Evolutionary conservation across 2,329 filamentous ascomycete genomes (phyloP).

Genomic region (Neurospora crassa): DNA sequence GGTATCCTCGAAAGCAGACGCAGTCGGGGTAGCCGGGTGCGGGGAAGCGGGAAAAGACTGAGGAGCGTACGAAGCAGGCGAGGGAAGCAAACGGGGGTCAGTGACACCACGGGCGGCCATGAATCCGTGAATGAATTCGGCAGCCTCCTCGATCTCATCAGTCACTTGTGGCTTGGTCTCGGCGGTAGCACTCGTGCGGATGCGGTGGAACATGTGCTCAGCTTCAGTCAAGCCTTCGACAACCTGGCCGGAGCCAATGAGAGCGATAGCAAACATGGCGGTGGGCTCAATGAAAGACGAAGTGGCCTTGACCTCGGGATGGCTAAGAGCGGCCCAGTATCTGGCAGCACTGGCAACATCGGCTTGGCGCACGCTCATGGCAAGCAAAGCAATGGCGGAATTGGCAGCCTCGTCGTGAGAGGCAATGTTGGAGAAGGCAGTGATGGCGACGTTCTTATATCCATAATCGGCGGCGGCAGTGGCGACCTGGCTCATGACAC

Average conservation of each 20-base stretch:
- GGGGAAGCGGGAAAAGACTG: conserved; percentile 41
- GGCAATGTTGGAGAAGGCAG: conserved; percentile 53
- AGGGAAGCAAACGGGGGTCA: conserved; percentile 44
- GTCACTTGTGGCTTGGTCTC: conserved; percentile 45
- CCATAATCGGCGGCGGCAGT: conserved; percentile 72
- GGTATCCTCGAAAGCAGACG: conserved; percentile 60
- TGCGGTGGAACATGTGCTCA: conserved; percentile 78
- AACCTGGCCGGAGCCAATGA: conserved; percentile 77
- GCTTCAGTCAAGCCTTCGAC: conserved; percentile 72
- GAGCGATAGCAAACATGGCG: conserved; percentile 79
- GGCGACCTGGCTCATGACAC: conserved; percentile 64
- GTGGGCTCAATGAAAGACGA: conserved; percentile 73
- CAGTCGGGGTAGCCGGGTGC: conserved; percentile 44
- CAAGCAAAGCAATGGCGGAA: conserved; percentile 72
- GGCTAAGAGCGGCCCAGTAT: conserved; percentile 70
- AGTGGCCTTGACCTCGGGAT: conserved; percentile 48
- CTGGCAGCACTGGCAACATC: conserved; percentile 67
- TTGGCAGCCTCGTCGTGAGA: conserved; percentile 40
- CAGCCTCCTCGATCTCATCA: conserved; percentile 80
- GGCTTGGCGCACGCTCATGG: conserved; percentile 74
- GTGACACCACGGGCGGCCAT: conserved; percentile 46
- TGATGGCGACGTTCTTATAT: conserved; percentile 56
- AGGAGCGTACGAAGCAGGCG: conserved; percentile 34
- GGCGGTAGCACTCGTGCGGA: conserved; percentile 49
- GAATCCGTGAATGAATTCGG: conserved; percentile 56